A percentile compares a stretch with the other conserved stretches of the same genome.
These are phyloP conservation scores for Collariella sp. DNA, from an alignment of 495 filamentous ascomycete genomes.

Conservation along the genomic window DNA sequence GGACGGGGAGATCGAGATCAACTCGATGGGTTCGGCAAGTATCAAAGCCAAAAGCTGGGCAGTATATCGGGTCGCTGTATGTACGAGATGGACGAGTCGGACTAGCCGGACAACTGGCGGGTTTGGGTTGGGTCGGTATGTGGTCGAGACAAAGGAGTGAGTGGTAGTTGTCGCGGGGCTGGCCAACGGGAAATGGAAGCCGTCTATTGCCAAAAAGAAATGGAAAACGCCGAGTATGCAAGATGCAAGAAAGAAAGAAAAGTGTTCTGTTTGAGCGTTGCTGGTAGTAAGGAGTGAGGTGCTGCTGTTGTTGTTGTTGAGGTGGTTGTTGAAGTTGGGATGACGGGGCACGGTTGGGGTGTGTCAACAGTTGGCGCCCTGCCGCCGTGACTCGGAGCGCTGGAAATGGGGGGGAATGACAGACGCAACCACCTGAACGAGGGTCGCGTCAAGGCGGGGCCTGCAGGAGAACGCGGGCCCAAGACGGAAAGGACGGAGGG, in stretches of 20 bases:
- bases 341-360: not conserved
- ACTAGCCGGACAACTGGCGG: not conserved
- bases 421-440: constrained; percentile 2
- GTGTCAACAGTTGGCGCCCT: not conserved
- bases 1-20: not conserved
- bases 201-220: not conserved
- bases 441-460: constrained; percentile 10
- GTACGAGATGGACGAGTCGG: not conserved
- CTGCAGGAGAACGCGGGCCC: not conserved
- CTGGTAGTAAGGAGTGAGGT: not conserved
- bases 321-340: not conserved
- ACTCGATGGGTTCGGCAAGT: not conserved
- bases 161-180: not conserved
- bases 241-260: not conserved
- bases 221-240: constrained; percentile 8
- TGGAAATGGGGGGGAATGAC: not conserved
- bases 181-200: not conserved
- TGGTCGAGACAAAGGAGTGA: constrained; percentile 7
- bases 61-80: not conserved
- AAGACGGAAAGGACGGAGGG: constrained; percentile 6
- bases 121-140: not conserved
- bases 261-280: not conserved
- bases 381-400: constrained; percentile 9
- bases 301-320: not conserved
- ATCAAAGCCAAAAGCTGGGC: not conserved